These are phyloP conservation scores for Penicillium soppii DNA, from an alignment of 495 filamentous ascomycete genomes.

Conservation along the genomic window DNA sequence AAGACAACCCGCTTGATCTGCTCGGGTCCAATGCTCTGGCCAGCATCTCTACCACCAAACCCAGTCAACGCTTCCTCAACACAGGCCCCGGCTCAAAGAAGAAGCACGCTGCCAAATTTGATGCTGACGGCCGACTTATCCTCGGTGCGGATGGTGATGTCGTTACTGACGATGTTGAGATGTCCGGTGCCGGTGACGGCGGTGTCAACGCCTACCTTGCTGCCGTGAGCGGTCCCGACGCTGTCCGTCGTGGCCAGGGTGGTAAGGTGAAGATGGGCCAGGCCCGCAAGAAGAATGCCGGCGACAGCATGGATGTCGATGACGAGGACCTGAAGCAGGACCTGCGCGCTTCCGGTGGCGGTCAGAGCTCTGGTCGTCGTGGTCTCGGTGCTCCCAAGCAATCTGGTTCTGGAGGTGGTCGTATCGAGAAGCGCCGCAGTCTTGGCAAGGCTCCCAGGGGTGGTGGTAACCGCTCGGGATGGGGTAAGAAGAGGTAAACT, in stretches of 20 bases:
- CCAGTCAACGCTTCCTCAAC: slow-evolving; percentile 54
- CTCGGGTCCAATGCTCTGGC: slow-evolving; percentile 84
- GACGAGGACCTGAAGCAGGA: slow-evolving; percentile 41
- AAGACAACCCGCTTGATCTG: slow-evolving; percentile 91
- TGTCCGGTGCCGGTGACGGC: slow-evolving; percentile 54
- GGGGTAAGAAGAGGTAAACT: slow-evolving; percentile 11
- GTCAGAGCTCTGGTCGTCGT: slow-evolving; percentile 30
- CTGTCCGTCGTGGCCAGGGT: slow-evolving; percentile 73
- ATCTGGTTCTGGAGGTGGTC: slow-evolving; percentile 37
- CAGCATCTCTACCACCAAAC: slow-evolving; percentile 89
- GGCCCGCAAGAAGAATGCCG: slow-evolving; percentile 54
- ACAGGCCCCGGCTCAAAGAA: slow-evolving; percentile 39
- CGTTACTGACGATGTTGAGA: slow-evolving; percentile 51
- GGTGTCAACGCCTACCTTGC: slow-evolving; percentile 90
- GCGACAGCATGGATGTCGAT: slow-evolving; percentile 70
- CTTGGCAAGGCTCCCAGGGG: slow-evolving; percentile 15
- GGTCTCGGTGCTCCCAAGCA: slow-evolving; percentile 49
- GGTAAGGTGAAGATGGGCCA: slow-evolving; percentile 86
- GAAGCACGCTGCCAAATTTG: slow-evolving; percentile 63
- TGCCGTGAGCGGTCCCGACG: slow-evolving; percentile 82
- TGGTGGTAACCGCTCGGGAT: slow-evolving; percentile 4
- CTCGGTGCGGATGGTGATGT: slow-evolving; percentile 57
- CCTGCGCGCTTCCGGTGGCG: slow-evolving; percentile 18
- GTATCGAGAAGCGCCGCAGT: slow-evolving; percentile 38
- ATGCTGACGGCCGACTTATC: slow-evolving; percentile 86